Percentiles rank a stretch among this genome's conserved stretches.
phyloP scores from a whole-genome alignment of 1,284 basidiomycete genomes.

The Vanrija sp. region DNA sequence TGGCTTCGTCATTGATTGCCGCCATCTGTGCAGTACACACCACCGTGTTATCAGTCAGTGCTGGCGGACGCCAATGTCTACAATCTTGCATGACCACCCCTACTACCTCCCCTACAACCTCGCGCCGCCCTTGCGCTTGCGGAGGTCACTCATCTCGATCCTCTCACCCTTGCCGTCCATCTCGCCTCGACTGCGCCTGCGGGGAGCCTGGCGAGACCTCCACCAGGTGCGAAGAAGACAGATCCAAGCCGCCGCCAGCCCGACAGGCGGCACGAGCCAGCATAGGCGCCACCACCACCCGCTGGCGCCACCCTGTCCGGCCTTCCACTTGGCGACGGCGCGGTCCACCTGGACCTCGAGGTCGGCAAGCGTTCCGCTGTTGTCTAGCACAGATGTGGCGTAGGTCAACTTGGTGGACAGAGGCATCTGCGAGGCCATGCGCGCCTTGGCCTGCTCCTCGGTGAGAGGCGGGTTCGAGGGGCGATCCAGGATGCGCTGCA shows the following conservation, averaged over 20 bases:
- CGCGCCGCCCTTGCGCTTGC: slow-evolving; percentile 16
- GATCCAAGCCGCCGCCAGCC: slow-evolving; percentile 47
- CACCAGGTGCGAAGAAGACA: slow-evolving; percentile 24
- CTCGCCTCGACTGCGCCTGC: slow-evolving; percentile 34
- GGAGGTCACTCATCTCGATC: slow-evolving; percentile 33
- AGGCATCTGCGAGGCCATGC: slow-evolving; percentile 76
- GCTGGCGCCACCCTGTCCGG: slow-evolving; percentile 53
- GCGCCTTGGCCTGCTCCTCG: slow-evolving; percentile 58
- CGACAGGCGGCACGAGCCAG: slow-evolving; percentile 79
- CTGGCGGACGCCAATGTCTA: neutral
- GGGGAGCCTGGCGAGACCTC: slow-evolving; percentile 4
- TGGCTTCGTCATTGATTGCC: too few relatives aligned
- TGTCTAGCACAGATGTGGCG: slow-evolving; percentile 85
- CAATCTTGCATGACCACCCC: neutral
- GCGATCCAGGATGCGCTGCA: slow-evolving; percentile 70
- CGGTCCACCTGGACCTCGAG: slow-evolving; percentile 65
- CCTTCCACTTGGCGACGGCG: slow-evolving; percentile 60
- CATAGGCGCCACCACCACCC: slow-evolving; percentile 62
- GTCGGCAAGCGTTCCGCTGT: slow-evolving; percentile 70
- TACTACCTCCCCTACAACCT: neutral
- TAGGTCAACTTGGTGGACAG: slow-evolving; percentile 74
- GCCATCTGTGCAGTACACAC: too few relatives aligned
- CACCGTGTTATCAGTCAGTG: too few relatives aligned
- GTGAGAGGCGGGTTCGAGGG: slow-evolving; percentile 57
- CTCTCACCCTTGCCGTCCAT: slow-evolving; percentile 22